Percentiles rank a stretch among this genome's conserved stretches.
Evolutionary conservation across 2,329 filamentous ascomycete genomes (phyloP).

Genomic region (Arthroderma sp.): DNA sequence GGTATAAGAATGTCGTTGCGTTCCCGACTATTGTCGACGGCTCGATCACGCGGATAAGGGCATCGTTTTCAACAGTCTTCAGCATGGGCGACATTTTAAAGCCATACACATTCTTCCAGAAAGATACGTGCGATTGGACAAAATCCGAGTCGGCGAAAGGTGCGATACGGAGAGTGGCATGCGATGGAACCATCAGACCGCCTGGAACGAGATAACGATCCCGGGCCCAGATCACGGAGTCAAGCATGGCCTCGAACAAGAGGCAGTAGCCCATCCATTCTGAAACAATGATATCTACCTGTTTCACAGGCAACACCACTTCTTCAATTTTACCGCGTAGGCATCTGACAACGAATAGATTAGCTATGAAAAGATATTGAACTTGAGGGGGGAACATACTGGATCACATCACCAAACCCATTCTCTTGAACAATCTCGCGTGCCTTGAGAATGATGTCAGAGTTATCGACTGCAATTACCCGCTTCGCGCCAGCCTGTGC

Average conservation of each 20-base stretch:
- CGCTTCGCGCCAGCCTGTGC: conserved; percentile 74
- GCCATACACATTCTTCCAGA: conserved; percentile 87
- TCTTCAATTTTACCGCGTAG: conserved; percentile 81
- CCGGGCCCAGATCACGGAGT: conserved; percentile 76
- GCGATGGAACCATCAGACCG: conserved; percentile 75
- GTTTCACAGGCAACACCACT: conserved; percentile 58
- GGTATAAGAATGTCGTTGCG: conserved; percentile 54
- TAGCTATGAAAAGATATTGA: background rate
- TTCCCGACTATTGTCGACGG: conserved; percentile 40
- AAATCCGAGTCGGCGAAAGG: conserved; percentile 68
- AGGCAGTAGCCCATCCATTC: conserved; percentile 98
- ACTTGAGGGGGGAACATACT: conserved; percentile 24
- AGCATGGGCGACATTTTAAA: conserved; percentile 93
- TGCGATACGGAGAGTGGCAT: conserved; percentile 69
- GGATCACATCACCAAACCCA: conserved; percentile 58
- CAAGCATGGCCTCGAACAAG: conserved; percentile 90
- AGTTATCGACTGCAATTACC: conserved; percentile 87
- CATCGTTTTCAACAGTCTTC: conserved; percentile 65
- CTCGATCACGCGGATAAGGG: conserved; percentile 59
- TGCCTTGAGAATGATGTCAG: conserved; percentile 76
- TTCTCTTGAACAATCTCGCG: conserved; percentile 76
- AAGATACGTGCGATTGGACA: conserved; percentile 61
- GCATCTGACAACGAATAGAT: conserved; percentile 33
- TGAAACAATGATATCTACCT: conserved; percentile 89
- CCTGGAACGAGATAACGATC: conserved; percentile 71